phyloP scores from a whole-genome alignment of 2,329 filamentous ascomycete species.

The Hysterium pulicare region DNA sequence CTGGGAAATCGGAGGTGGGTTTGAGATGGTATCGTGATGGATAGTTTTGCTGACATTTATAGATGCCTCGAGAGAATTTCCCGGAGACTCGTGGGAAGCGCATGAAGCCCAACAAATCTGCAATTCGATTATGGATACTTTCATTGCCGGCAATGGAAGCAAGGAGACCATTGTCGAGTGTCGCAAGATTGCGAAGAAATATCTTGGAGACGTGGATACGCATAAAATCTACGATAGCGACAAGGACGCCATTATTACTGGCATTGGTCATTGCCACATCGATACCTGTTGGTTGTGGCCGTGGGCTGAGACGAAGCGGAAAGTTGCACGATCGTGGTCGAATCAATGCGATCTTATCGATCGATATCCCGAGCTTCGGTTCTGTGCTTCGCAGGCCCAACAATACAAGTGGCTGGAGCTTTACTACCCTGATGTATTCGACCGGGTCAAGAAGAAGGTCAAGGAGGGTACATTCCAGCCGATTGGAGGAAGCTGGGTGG shows the following conservation, averaged over 20 bases:
- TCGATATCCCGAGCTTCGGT: constrained; percentile 87
- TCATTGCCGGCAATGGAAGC: constrained; percentile 71
- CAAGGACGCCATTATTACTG: constrained; percentile 74
- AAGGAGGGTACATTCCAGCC: constrained; percentile 89
- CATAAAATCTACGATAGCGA: constrained; percentile 77
- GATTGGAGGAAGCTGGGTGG: constrained; percentile 97
- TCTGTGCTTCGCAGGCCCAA: constrained; percentile 89
- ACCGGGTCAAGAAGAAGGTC: constrained; percentile 87
- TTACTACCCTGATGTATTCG: constrained; percentile 82
- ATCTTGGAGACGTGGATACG: constrained; percentile 79
- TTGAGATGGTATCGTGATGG: not conserved
- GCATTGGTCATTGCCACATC: constrained; percentile 95
- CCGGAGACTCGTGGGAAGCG: constrained; percentile 80
- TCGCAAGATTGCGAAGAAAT: constrained; percentile 77
- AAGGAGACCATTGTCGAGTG: constrained; percentile 73
- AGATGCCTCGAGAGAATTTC: constrained; percentile 90
- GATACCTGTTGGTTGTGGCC: constrained; percentile 99
- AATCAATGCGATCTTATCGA: constrained; percentile 96
- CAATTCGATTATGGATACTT: constrained; percentile 86
- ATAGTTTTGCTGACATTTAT: not conserved
- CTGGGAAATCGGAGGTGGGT: constrained; percentile 73
- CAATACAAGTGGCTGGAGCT: constrained; percentile 97
- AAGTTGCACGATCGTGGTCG: constrained; percentile 92
- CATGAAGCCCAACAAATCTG: constrained; percentile 80
- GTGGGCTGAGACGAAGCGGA: constrained; percentile 95